Percentiles rank a stretch among this genome's conserved stretches.
Conservation (phyloP, 2,329 filamentous ascomycete species). For the Neonectria punicea region DNA sequence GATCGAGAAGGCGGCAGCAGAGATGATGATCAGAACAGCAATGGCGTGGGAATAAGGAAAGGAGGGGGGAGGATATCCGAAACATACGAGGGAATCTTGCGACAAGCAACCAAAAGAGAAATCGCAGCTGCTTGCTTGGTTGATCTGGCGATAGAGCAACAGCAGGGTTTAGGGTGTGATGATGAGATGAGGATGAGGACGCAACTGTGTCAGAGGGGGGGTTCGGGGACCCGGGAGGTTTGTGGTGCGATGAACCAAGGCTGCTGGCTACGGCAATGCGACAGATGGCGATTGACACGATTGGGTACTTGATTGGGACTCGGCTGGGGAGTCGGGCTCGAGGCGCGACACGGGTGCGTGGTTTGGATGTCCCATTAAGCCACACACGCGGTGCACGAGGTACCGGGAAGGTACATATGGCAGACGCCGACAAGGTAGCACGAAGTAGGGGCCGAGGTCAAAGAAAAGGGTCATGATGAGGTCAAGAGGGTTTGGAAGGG, state of each 20-base stretch:
- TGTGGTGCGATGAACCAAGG: conserved; percentile 14
- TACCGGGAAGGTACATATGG: not conserved
- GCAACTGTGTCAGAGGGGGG: not conserved
- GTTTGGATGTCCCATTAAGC: not conserved
- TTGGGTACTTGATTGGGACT: conserved; percentile 13
- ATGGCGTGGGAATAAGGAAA: not conserved
- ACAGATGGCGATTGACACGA: conserved; percentile 18
- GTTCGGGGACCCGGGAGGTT: not conserved
- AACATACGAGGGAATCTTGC: conserved; percentile 15
- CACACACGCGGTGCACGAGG: not conserved
- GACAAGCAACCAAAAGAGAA: not conserved
- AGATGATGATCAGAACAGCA: not conserved
- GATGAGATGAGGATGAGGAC: too few species aligned
- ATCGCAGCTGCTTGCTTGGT: conserved; percentile 2
- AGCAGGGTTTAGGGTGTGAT: not conserved
- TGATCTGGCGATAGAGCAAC: not conserved
- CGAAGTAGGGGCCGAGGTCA: too few species aligned
- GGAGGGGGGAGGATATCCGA: not conserved
- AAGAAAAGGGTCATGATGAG: not conserved
- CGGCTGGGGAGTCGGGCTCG: conserved; percentile 4
- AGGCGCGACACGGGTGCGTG: not conserved
- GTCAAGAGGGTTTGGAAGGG: not conserved
- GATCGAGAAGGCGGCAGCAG: too few species aligned
- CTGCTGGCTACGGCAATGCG: conserved; percentile 20
- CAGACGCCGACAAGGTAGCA: not conserved